phyloP scores from a whole-genome alignment of 1,284 basidiomycete genomes.

The Marasmius tenuissimus region DNA sequence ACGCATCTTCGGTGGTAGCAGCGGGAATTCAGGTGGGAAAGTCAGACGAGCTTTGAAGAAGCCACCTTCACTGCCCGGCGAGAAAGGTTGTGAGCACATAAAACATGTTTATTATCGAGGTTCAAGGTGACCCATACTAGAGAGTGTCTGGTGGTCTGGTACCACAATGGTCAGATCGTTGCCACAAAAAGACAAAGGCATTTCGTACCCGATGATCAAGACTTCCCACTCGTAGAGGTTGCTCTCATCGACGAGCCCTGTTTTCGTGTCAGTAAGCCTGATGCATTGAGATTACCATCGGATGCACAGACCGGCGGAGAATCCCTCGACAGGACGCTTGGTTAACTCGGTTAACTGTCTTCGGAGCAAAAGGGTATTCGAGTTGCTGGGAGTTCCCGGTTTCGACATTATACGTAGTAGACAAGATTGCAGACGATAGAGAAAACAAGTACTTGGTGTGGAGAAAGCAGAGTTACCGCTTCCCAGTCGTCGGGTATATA shows the following conservation, averaged over 20 bases:
- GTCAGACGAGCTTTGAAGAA: constrained; percentile 87
- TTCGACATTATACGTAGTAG: constrained; percentile 43
- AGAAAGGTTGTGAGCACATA: constrained; percentile 2
- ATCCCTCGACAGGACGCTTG: constrained; percentile 89
- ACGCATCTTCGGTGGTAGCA: constrained; percentile 93
- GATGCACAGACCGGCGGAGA: constrained; percentile 74
- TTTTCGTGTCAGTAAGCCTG: constrained; percentile 19
- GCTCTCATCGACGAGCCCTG: constrained; percentile 89
- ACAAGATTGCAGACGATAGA: neutral
- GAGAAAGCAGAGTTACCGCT: neutral
- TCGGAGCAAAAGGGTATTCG: constrained; percentile 74
- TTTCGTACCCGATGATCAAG: constrained; percentile 84
- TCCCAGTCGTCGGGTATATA: neutral
- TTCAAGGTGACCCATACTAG: constrained; percentile 57
- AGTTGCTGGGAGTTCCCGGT: constrained; percentile 40
- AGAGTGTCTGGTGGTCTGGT: constrained; percentile 84
- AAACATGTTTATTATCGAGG: constrained; percentile 11
- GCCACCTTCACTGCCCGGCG: constrained; percentile 75
- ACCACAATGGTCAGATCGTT: constrained; percentile 21
- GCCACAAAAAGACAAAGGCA: neutral
- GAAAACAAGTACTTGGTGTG: neutral
- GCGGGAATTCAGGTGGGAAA: constrained; percentile 90
- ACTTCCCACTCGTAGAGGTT: constrained; percentile 95
- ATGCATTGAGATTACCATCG: constrained; percentile 18
- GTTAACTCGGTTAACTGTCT: constrained; percentile 85